Evolutionary conservation across 495 filamentous ascomycete genomes (phyloP).

Genomic region (Neurospora sp.): DNA sequence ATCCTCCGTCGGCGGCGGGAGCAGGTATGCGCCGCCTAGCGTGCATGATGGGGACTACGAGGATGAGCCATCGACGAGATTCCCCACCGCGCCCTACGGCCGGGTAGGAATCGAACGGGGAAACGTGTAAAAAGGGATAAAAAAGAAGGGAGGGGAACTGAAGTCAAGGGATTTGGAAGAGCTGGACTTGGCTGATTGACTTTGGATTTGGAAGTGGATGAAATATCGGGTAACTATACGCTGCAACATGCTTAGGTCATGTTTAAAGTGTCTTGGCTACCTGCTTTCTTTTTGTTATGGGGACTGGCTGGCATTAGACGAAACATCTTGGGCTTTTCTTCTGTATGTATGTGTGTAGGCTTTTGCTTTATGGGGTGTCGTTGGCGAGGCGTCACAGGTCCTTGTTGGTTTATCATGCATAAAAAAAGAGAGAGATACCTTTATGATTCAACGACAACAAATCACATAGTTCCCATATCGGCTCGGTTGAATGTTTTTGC

Average conservation of each 20-base stretch:
- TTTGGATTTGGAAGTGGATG: background rate
- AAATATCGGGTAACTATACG: background rate
- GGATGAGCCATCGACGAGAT: constrained; percentile 26
- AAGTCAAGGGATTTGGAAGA: background rate
- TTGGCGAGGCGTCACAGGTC: background rate
- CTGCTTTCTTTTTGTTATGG: background rate
- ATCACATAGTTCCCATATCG: background rate
- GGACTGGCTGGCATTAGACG: background rate
- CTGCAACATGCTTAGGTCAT: background rate
- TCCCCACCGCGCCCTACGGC: constrained; percentile 36
- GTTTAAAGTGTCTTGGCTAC: background rate
- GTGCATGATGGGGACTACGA: constrained; percentile 30
- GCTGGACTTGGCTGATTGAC: background rate
- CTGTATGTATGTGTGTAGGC: background rate
- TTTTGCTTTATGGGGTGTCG: background rate
- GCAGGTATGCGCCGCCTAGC: constrained; percentile 27
- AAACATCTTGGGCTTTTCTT: background rate
- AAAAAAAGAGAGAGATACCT: background rate
- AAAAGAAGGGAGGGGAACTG: background rate
- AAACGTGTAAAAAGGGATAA: background rate
- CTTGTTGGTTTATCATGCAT: background rate
- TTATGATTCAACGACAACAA: background rate
- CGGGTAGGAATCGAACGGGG: constrained; percentile 14
- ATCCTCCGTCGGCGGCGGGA: constrained; percentile 8
- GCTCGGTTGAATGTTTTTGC: no score